Evolutionary conservation across 768 basidiomycete genomes (phyloP).

Genomic region (Boletales sp.): DNA sequence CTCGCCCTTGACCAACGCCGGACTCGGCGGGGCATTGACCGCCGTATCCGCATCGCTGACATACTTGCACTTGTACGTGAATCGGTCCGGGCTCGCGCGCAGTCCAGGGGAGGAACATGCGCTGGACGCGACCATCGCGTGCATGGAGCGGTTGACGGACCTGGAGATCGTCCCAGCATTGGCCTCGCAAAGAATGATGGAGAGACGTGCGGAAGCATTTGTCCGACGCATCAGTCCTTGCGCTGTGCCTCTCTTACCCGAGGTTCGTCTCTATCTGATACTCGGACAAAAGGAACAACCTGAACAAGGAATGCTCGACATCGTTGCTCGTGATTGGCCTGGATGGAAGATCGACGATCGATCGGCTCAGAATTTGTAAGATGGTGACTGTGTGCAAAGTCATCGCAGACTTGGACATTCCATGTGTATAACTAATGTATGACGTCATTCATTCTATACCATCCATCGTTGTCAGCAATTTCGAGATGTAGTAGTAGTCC

Average conservation of each 20-base stretch:
- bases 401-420: no score
- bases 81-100: neutral
- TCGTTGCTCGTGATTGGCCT: neutral
- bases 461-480: no score
- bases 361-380: no score
- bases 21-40: neutral
- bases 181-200: slow-evolving; percentile 8
- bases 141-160: slow-evolving; percentile 3
- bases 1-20: slow-evolving; percentile 1
- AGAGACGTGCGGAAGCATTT: slow-evolving; percentile 5
- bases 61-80: neutral
- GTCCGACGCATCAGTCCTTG: neutral
- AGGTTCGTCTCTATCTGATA: no score
- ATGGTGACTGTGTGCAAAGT: no score
- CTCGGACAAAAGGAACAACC: no score
- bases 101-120: slow-evolving; percentile 1
- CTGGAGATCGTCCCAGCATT: neutral
- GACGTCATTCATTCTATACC: no score
- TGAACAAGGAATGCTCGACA: neutral
- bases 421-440: no score
- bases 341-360: slow-evolving; percentile 1
- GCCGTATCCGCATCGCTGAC: slow-evolving; percentile 1
- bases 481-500: no score
- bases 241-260: no score
- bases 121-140: slow-evolving; percentile 2